A percentile compares a stretch with the other conserved stretches of the same genome.
These are phyloP conservation scores for Apiotrichum mycotoxinovorans DNA, from an alignment of 1,284 basidiomycete species.

Conservation along the genomic window DNA sequence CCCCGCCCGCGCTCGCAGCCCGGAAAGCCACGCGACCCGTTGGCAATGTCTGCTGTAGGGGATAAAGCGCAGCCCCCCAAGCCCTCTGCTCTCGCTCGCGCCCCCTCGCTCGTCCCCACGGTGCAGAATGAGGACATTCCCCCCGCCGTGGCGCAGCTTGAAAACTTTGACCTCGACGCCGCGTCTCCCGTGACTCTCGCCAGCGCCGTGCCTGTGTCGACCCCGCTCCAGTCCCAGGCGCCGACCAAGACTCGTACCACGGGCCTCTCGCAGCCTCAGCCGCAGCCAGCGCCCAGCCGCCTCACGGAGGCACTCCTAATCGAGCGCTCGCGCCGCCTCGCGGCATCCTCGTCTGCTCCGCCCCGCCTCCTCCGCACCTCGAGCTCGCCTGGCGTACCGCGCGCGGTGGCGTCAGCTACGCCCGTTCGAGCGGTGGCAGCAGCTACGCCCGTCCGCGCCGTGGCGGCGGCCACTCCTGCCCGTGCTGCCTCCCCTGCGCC, in stretches of 20 bases:
- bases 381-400: background rate
- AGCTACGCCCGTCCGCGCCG: background rate
- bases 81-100: background rate
- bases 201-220: too few relatives aligned
- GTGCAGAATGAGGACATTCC: background rate
- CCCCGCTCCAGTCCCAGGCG: too few relatives aligned
- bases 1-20: constrained; percentile 28
- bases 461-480: too few relatives aligned
- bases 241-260: too few relatives aligned
- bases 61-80: background rate
- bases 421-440: background rate
- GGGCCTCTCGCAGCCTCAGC: background rate
- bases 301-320: constrained; percentile 29
- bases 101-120: background rate
- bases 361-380: background rate
- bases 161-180: background rate
- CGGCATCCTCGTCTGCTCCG: background rate
- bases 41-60: background rate
- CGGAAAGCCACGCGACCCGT: constrained; percentile 4
- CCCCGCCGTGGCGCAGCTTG: background rate
- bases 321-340: constrained; percentile 22
- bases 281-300: background rate
- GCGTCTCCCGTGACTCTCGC: background rate
- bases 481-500: background rate
- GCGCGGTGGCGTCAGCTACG: background rate